Percentiles rank a stretch among this genome's conserved stretches.
Conservation (phyloP, 2,329 filamentous ascomycete species). For the Harringtonia aguacate region DNA sequence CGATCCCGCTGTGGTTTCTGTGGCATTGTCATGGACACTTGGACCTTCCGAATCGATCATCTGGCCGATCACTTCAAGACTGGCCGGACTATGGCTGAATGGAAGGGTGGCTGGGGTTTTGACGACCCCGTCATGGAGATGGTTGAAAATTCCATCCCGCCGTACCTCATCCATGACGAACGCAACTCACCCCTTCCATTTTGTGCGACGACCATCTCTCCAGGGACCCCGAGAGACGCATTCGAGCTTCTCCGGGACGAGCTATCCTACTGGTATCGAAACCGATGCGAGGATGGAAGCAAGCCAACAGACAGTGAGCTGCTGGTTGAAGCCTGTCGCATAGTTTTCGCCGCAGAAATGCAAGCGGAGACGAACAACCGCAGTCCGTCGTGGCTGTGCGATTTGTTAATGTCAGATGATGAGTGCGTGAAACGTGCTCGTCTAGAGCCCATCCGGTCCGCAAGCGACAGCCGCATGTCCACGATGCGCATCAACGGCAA, state of each 20-base stretch:
- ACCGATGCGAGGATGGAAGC: constrained; percentile 28
- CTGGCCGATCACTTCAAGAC: constrained; percentile 59
- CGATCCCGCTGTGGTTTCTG: constrained; percentile 57
- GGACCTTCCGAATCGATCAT: constrained; percentile 50
- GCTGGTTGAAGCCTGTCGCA: constrained; percentile 46
- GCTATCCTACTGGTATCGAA: constrained; percentile 39
- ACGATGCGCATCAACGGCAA: constrained; percentile 47
- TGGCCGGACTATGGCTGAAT: constrained; percentile 56
- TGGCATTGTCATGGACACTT: constrained; percentile 49
- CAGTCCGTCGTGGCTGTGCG: constrained; percentile 43
- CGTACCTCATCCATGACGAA: constrained; percentile 55
- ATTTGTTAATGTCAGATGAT: constrained; percentile 42
- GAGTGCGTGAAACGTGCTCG: constrained; percentile 31
- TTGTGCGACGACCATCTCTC: constrained; percentile 31
- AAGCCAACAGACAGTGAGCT: constrained; percentile 40
- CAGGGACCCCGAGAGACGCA: constrained; percentile 41
- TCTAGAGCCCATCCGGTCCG: constrained; percentile 34
- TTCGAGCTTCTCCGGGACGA: constrained; percentile 52
- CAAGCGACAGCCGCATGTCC: constrained; percentile 34
- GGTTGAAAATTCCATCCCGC: constrained; percentile 57
- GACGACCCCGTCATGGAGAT: constrained; percentile 49
- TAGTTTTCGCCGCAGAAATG: constrained; percentile 44
- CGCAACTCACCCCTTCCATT: constrained; percentile 45
- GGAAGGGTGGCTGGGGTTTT: constrained; percentile 62
- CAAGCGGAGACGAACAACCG: constrained; percentile 24